phyloP scores from a whole-genome alignment of 805 yeast genomes.

The Debaryomyces castellii region DNA sequence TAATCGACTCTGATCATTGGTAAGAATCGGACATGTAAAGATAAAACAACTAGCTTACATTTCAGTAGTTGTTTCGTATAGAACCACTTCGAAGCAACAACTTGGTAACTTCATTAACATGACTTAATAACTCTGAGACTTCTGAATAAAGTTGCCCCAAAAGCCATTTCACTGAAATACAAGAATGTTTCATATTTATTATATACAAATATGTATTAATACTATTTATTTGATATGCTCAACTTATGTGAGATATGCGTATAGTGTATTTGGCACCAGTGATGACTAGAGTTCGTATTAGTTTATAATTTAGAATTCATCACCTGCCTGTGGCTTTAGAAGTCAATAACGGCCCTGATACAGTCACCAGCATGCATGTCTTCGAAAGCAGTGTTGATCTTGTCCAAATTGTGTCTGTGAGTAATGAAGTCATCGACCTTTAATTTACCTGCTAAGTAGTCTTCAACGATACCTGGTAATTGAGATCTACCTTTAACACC shows the following conservation, averaged over 20 bases:
- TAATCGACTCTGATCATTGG: too few species aligned
- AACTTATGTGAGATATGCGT: too few species aligned
- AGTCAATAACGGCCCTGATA: slow-evolving; percentile 83
- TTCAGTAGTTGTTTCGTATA: too few species aligned
- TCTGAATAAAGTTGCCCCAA: neutral
- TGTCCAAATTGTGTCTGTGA: slow-evolving; percentile 73
- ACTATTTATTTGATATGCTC: neutral
- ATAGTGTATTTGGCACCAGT: too few species aligned
- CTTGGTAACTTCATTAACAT: too few species aligned
- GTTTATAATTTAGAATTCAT: too few species aligned
- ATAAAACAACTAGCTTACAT: too few species aligned
- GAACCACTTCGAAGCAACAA: too few species aligned
- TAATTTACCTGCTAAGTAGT: slow-evolving; percentile 75
- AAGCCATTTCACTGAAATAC: neutral
- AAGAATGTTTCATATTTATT: neutral
- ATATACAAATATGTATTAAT: neutral
- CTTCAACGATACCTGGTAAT: slow-evolving; percentile 86
- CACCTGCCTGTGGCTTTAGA: slow-evolving; percentile 18
- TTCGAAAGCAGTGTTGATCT: slow-evolving; percentile 86
- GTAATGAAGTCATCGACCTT: slow-evolving; percentile 96
- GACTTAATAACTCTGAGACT: too few species aligned
- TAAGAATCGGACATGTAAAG: too few species aligned
- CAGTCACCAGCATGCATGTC: slow-evolving; percentile 94
- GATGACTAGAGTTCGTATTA: too few species aligned
- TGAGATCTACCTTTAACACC: slow-evolving; percentile 98